Evolutionary conservation across 306 rosid species (phyloP).

Genomic region (Rosa lucieae): DNA sequence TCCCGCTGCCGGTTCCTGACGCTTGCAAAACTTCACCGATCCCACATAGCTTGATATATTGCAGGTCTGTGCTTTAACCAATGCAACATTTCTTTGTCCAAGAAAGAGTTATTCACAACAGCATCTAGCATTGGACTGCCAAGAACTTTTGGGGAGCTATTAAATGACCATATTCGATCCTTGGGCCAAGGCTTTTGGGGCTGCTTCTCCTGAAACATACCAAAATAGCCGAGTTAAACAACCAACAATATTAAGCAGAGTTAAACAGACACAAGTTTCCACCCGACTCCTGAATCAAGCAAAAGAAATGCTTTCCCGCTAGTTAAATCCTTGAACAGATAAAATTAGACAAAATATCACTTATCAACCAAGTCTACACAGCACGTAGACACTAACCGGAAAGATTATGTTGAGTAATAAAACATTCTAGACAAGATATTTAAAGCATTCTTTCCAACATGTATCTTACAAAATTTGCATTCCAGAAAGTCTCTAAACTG

Average conservation of each 20-base stretch:
- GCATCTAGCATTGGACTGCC: conserved; percentile 97
- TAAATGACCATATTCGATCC: conserved; percentile 92
- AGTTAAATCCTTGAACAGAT: neutral
- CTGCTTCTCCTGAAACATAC: conserved; percentile 72
- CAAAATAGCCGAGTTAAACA: conserved; percentile 16
- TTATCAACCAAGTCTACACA: neutral
- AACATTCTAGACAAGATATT: neutral
- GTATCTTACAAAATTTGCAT: neutral
- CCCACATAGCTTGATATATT: conserved; percentile 81
- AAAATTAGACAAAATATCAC: neutral
- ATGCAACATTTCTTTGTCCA: conserved; percentile 91
- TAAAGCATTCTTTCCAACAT: neutral
- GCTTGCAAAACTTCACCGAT: conserved; percentile 60
- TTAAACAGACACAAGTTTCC: neutral
- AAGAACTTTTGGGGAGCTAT: conserved; percentile 58
- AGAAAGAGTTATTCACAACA: conserved; percentile 48
- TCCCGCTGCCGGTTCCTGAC: conserved; percentile 37
- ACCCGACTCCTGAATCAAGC: neutral
- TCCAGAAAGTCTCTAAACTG: neutral
- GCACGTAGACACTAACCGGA: neutral
- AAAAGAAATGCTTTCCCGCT: neutral
- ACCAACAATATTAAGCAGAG: neutral
- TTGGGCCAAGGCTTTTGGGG: conserved; percentile 92
- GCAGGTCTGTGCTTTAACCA: conserved; percentile 94
- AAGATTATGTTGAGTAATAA: neutral